A percentile compares a stretch with the other conserved stretches of the same genome.
phyloP scores from a whole-genome alignment of 495 filamentous ascomycete species.

The Usnea hakonensis region DNA sequence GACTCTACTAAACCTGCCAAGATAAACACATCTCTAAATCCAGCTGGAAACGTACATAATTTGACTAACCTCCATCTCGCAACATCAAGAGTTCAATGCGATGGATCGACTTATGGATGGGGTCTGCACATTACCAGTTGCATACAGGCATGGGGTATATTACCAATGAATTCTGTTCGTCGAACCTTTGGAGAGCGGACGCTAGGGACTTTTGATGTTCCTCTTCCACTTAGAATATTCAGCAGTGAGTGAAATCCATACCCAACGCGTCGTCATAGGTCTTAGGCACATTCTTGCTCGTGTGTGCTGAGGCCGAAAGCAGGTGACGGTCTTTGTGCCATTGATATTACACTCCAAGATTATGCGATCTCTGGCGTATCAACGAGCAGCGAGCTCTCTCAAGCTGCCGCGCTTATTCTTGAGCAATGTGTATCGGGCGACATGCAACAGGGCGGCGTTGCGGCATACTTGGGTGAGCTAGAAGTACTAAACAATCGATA shows the following conservation, averaged over 20 bases:
- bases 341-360: not conserved
- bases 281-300: not conserved
- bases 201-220: not conserved
- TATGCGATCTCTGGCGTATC: not conserved
- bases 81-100: not conserved
- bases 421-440: not conserved
- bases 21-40: not conserved
- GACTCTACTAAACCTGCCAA: not conserved
- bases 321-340: slow-evolving; percentile 1
- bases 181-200: not conserved
- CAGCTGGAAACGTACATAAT: not conserved
- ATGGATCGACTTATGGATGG: not conserved
- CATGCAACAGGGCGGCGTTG: not conserved
- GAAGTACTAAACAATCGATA: not conserved
- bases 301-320: not conserved
- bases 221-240: not conserved
- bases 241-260: not conserved
- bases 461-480: not conserved
- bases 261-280: not conserved
- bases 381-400: not conserved
- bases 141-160: not conserved
- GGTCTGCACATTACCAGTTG: not conserved
- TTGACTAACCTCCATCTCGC: not conserved
- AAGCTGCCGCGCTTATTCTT: not conserved
- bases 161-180: not conserved